Evolutionary conservation across 1,284 basidiomycete species (phyloP).

Genomic region (Rhodotorula sp.): DNA sequence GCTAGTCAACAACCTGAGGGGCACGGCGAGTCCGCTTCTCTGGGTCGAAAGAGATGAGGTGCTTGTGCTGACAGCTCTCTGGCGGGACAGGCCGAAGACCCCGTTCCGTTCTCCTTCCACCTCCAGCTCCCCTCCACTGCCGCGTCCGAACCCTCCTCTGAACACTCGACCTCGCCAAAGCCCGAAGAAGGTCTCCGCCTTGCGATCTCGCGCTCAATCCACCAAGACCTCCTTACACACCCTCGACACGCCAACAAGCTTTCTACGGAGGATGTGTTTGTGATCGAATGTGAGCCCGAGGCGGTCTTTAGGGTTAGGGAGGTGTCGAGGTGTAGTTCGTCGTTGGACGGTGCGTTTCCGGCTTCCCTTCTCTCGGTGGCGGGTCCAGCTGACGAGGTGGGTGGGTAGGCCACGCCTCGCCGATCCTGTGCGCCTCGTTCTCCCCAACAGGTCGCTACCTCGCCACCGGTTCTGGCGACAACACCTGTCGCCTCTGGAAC

Average conservation of each 20-base stretch:
- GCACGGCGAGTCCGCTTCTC: constrained; percentile 57
- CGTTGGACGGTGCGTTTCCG: constrained; percentile 65
- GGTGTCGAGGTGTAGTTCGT: constrained; percentile 88
- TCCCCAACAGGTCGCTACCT: constrained; percentile 87
- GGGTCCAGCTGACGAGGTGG: too few relatives aligned
- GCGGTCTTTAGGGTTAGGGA: constrained; percentile 93
- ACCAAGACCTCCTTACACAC: constrained; percentile 65
- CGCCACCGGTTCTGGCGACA: constrained; percentile 93
- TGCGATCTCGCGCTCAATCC: constrained; percentile 73
- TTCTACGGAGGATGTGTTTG: constrained; percentile 77
- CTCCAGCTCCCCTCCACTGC: constrained; percentile 58
- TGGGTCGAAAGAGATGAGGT: constrained; percentile 6
- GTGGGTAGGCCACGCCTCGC: constrained; percentile 74
- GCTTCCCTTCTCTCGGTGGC: neutral
- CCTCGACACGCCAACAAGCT: constrained; percentile 55
- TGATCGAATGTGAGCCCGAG: constrained; percentile 86
- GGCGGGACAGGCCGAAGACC: constrained; percentile 67
- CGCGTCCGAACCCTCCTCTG: neutral
- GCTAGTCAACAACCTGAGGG: constrained; percentile 77
- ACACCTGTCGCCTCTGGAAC: constrained; percentile 91
- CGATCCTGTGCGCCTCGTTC: constrained; percentile 92
- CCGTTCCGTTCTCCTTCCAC: constrained; percentile 85
- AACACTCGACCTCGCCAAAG: constrained; percentile 7
- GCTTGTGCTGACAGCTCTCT: constrained; percentile 7
- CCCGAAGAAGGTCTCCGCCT: constrained; percentile 59